Conservation (phyloP, 2,329 filamentous ascomycete genomes). For the Calycina herbarum region DNA sequence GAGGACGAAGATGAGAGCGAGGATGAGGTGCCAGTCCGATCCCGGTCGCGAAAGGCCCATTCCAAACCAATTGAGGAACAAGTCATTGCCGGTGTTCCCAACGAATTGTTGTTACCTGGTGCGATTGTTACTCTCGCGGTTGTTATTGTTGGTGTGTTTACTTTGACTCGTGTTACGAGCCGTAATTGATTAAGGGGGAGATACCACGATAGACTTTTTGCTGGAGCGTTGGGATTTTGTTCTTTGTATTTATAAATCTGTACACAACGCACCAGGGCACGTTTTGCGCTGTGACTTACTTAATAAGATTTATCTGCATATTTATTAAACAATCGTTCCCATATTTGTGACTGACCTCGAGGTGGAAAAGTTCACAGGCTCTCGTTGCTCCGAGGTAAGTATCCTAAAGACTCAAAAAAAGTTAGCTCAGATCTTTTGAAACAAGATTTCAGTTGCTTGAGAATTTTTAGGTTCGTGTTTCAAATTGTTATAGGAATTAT, state of each 20-base stretch:
- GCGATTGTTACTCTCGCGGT: conserved; percentile 94
- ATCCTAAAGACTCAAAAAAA: background rate
- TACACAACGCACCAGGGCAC: background rate
- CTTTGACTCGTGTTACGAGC: conserved; percentile 68
- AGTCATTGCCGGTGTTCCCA: conserved; percentile 86
- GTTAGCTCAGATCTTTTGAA: background rate
- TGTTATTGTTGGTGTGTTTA: conserved; percentile 91
- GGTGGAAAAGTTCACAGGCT: background rate
- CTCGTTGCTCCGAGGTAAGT: background rate
- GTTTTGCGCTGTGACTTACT: background rate
- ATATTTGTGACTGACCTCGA: background rate
- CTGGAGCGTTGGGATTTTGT: conserved; percentile 9
- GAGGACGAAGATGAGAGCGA: conserved; percentile 55
- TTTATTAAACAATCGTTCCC: background rate
- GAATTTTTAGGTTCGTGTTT: background rate
- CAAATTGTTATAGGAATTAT: background rate
- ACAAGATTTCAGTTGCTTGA: background rate
- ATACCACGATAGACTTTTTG: conserved; percentile 18
- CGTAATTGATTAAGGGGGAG: conserved; percentile 32
- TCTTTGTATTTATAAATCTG: conserved; percentile 22
- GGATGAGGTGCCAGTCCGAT: conserved; percentile 46
- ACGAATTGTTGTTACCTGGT: conserved; percentile 88
- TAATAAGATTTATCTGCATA: conserved; percentile 3
- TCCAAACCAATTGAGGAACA: conserved; percentile 52
- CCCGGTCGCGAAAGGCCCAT: conserved; percentile 38